Evolutionary conservation across 2,329 filamentous ascomycete species (phyloP).

Genomic region (Neoscytalidium dimidiatum): DNA sequence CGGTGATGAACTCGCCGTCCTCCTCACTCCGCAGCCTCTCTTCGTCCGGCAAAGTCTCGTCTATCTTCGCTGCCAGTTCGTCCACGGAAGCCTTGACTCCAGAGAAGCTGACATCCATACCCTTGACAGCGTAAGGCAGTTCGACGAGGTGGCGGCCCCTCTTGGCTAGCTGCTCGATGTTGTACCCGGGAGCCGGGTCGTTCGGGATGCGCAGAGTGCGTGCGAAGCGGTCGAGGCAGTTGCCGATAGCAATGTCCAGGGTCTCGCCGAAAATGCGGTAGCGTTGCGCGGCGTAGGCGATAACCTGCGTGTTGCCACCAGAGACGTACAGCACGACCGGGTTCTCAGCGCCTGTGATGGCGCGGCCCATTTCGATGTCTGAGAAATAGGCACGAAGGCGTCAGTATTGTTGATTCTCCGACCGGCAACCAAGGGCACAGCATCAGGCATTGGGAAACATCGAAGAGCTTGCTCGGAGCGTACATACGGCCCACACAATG

Average conservation of each 20-base stretch:
- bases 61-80: conserved; percentile 70
- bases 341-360: conserved; percentile 86
- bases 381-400: background rate
- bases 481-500: conserved; percentile 84
- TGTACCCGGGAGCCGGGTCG: conserved; percentile 95
- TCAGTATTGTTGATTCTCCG: too few species aligned
- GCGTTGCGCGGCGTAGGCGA: conserved; percentile 89
- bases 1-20: conserved; percentile 65
- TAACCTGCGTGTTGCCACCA: conserved; percentile 96
- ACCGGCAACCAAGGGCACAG: too few species aligned
- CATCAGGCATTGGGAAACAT: background rate
- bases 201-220: conserved; percentile 89
- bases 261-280: conserved; percentile 99
- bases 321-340: conserved; percentile 95
- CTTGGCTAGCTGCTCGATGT: conserved; percentile 92
- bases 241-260: conserved; percentile 95
- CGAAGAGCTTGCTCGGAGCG: conserved; percentile 6
- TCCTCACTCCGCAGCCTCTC: conserved; percentile 44
- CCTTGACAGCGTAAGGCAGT: conserved; percentile 93
- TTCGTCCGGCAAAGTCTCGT: conserved; percentile 39
- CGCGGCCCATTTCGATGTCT: conserved; percentile 95
- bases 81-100: conserved; percentile 87
- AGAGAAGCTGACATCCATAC: conserved; percentile 97
- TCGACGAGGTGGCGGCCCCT: conserved; percentile 73
- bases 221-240: conserved; percentile 95